Percentiles rank a stretch among this genome's conserved stretches.
phyloP scores from a whole-genome alignment of 306 rosid species.

The Begonia masoniana region DNA sequence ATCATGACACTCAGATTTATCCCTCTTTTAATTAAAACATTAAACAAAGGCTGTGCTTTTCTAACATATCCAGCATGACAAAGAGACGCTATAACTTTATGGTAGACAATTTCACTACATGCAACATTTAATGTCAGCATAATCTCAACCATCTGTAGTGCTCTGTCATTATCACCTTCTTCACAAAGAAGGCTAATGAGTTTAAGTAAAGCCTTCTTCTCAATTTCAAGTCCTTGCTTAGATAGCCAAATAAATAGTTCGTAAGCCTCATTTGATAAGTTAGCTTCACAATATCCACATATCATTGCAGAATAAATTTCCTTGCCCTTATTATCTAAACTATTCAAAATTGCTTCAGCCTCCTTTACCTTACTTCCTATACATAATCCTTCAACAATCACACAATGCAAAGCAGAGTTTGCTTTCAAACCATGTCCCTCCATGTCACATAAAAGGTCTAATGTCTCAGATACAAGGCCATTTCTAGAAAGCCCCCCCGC shows the following conservation, averaged over 20 bases:
- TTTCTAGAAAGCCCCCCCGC: constrained; percentile 49
- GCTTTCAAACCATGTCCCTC: constrained; percentile 37
- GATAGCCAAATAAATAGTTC: constrained; percentile 33
- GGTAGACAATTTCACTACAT: constrained; percentile 34
- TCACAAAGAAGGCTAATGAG: constrained; percentile 41
- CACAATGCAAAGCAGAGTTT: constrained; percentile 36
- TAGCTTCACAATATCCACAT: constrained; percentile 59
- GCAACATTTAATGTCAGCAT: constrained; percentile 36
- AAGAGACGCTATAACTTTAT: constrained; percentile 45
- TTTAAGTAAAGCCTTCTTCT: constrained; percentile 28
- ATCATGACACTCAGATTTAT: constrained; percentile 44
- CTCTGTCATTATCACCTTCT: constrained; percentile 23
- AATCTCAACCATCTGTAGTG: constrained; percentile 23
- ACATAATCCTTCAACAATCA: constrained; percentile 65
- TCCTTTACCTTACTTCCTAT: constrained; percentile 40
- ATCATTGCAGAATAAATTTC: constrained; percentile 57
- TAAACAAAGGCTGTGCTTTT: constrained; percentile 33
- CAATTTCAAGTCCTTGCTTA: constrained; percentile 25
- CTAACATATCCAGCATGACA: constrained; percentile 40
- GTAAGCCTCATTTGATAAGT: constrained; percentile 26
- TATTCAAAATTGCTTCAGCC: constrained; percentile 37
- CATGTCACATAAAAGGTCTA: constrained; percentile 39
- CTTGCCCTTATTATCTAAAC: constrained; percentile 35
- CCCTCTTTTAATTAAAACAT: constrained; percentile 27
- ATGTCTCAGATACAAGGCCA: constrained; percentile 23